A percentile compares a stretch with the other conserved stretches of the same genome.
These are phyloP conservation scores for Enterospora canceri DNA, from an alignment of 371 early-diverging fungal species.

Conservation along the genomic window DNA sequence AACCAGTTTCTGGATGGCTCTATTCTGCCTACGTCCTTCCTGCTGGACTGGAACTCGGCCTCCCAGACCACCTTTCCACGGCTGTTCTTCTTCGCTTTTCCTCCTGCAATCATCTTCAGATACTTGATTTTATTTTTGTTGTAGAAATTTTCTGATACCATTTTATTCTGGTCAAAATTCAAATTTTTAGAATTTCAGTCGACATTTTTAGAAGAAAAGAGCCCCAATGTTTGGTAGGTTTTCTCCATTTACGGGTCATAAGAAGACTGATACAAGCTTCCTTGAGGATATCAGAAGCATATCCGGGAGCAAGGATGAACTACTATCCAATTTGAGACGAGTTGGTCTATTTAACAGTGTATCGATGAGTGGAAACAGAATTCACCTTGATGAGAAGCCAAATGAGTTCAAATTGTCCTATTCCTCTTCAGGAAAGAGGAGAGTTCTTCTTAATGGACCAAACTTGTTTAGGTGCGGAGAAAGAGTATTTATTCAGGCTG, in stretches of 20 bases:
- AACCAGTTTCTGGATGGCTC: slow-evolving; percentile 91
- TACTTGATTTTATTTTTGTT: slow-evolving; percentile 53
- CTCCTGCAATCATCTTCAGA: slow-evolving; percentile 49
- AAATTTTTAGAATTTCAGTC: not conserved
- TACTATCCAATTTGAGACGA: not conserved
- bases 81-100: slow-evolving; percentile 69
- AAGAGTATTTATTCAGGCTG: not conserved
- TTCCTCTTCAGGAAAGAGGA: not conserved
- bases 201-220: not conserved
- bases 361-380: not conserved
- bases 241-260: slow-evolving; percentile 2
- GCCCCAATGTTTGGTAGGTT: slow-evolving; percentile 4
- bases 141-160: slow-evolving; percentile 55
- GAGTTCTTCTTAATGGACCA: not conserved
- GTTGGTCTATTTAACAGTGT: slow-evolving; percentile 4
- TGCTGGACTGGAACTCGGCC: slow-evolving; percentile 74
- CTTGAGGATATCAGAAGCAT: slow-evolving; percentile 11
- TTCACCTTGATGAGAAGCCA: slow-evolving; percentile 3
- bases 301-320: not conserved
- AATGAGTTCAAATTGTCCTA: not conserved
- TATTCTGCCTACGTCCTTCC: slow-evolving; percentile 64
- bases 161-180: not conserved
- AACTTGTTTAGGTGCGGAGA: slow-evolving; percentile 15
- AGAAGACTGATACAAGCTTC: not conserved
- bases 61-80: slow-evolving; percentile 80